Evolutionary conservation across 192 early-diverging fungal species (phyloP), one percentile per base, ranked within the genome.

Genomic region (Phlyctochytrium bullatum): DNA sequence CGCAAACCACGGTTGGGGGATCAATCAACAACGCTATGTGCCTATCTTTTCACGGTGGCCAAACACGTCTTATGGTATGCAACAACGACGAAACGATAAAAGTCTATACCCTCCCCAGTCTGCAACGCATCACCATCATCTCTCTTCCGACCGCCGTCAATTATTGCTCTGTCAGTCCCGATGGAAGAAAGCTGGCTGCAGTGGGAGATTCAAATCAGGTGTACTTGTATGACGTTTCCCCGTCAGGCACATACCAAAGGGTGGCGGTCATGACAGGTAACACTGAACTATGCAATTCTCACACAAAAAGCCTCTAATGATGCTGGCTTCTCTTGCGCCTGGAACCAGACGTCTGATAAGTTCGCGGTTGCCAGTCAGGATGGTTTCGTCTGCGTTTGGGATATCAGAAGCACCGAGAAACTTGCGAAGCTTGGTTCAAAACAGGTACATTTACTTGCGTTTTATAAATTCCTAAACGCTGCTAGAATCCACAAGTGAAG

Each of bases 321-420:
- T 62, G 92, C 96, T 0, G 90, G 91, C 6, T 98, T 97, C 66
- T 95, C 92, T 3, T 96, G 94, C 74, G 88, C 95, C 30, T 98
- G 94, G 93, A 97, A 91, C 73, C 93, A 94, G 62, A 79, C 88
- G 17, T 93, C 91, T 0, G 91, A 94, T 65, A 91, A 88, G 69
- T 98, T 98, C 83, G 96, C 96, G 0, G 94, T 98, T 0, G 94
- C 94, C 12, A 94, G 89, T 76, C 93, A 96, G 73, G 92, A 97
- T 74, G 96, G 96, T 6, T 92, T 76, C 65, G 93, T 94, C 4
- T 89, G 86, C 52, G 92, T 98, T 0, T 98, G 93, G 92, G 96
- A 98, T 72, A 84, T 96, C 36, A 83, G 93, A 24, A 81, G 80
- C 52, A 89, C 81, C 31, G 81, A 90, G 25, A 91, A 92, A 63